Base-by-base conservation (phyloP, 345 rosid genomes). In the Eucalyptus sp. region DNA sequence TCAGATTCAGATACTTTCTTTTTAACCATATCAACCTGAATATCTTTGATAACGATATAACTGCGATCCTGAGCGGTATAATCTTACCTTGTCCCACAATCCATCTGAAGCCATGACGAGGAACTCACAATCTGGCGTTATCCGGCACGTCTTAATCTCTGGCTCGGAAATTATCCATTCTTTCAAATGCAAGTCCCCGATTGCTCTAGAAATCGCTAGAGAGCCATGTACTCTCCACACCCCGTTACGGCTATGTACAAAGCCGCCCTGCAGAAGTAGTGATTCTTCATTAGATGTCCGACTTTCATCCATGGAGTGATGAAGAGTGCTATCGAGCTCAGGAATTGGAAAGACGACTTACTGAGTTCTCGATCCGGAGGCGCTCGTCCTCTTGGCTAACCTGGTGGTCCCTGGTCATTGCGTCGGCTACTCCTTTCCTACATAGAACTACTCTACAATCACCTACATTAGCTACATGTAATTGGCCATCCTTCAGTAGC, bases 51-150 rank as follows among this genome's bases (percentile, higher is more conserved):
- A 48, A 13, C 4, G 2, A 51, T n/a, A 13, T 46, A 20, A 46
- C 9, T 15, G 51, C 20, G 25, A 33, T 20, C 80, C 43, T 3
- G 13, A 16, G 43, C 24, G 1, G 7, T 5, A 22, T 60, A 31
- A 52, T n/a, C n/a, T 9, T 87, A 94, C 95, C 96, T 94, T 92
- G 86, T 94, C 96, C 96, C 95, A 94, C 31, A 94, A 80, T 48
- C 96, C 96, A 90, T 94, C 96, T n/a, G 96, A 92, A 44, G 95
- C 96, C 88, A 94, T 50, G 7, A 94, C 89, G 91, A 94, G 79
- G 91, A 94, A 92, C 84, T 93, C 68, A 44, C 92, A 92, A 71
- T 93, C 95, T 12, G 92, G 86, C 27, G 91, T 93, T 29, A 94
- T 66, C 16, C 33, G 89, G 71, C 91, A 33, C 22, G 13, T 90